A percentile compares a stretch with the other conserved stretches of the same genome.
These are phyloP conservation scores for Aspergillus sp. DNA, from an alignment of 2,329 filamentous ascomycete species.

Conservation along the genomic window DNA sequence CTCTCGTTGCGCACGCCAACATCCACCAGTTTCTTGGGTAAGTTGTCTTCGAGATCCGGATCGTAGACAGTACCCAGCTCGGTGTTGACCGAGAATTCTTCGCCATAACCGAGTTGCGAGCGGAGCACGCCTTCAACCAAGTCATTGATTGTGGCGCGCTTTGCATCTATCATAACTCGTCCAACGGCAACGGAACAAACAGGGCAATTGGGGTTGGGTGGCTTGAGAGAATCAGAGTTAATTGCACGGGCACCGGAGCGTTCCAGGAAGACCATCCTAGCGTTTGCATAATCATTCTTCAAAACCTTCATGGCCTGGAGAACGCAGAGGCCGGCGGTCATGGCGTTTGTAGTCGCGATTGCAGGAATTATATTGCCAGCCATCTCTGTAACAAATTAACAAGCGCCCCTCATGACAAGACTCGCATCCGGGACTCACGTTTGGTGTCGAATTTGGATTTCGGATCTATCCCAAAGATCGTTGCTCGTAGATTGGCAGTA, in stretches of 20 bases:
- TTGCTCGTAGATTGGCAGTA: slow-evolving; percentile 79
- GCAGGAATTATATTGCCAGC: slow-evolving; percentile 98
- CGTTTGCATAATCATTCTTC: slow-evolving; percentile 58
- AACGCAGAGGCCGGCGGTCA: slow-evolving; percentile 86
- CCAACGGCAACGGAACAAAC: slow-evolving; percentile 71
- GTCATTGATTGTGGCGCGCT: slow-evolving; percentile 66
- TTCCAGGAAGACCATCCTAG: slow-evolving; percentile 80
- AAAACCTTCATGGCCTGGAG: slow-evolving; percentile 88
- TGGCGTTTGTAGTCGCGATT: slow-evolving; percentile 95
- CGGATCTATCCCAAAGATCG: slow-evolving; percentile 77
- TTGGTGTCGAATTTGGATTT: slow-evolving; percentile 96
- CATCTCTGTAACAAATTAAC: slow-evolving; percentile 57
- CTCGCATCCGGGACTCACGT: slow-evolving; percentile 35
- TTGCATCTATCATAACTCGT: slow-evolving; percentile 59
- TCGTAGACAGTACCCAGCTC: slow-evolving; percentile 78
- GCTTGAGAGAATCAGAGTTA: slow-evolving; percentile 46
- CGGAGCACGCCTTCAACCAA: slow-evolving; percentile 69
- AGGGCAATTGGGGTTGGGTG: slow-evolving; percentile 72
- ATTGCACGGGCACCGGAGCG: slow-evolving; percentile 53
- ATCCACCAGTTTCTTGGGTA: slow-evolving; percentile 68
- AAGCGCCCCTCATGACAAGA: too few species aligned
- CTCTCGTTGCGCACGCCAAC: slow-evolving; percentile 65
- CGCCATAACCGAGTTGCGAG: slow-evolving; percentile 63
- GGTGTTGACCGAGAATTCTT: slow-evolving; percentile 71
- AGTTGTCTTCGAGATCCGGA: slow-evolving; percentile 76